These are phyloP conservation scores for Eimeria brunetti DNA, from an alignment of 169 alveolate species.

Conservation along the genomic window DNA sequence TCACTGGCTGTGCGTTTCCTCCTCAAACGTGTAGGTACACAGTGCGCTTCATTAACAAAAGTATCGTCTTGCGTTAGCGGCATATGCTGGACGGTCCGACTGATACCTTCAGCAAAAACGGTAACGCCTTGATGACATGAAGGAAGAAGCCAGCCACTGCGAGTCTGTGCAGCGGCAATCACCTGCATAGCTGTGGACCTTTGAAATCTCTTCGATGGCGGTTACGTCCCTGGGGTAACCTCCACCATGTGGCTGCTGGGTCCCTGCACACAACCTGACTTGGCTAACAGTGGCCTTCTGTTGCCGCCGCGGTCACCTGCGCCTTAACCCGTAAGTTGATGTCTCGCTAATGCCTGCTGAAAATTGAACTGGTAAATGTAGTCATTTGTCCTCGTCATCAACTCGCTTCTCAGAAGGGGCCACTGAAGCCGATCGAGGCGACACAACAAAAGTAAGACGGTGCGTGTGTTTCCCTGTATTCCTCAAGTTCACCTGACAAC, in stretches of 20 bases:
- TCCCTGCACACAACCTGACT: background rate
- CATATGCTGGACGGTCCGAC: background rate
- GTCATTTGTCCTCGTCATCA: slow-evolving; percentile 15
- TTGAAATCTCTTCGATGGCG: background rate
- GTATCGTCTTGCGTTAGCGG: background rate
- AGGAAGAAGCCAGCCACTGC: background rate
- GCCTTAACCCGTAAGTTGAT: background rate
- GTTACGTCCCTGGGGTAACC: background rate
- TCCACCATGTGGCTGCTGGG: background rate
- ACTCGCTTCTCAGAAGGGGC: slow-evolving; percentile 31
- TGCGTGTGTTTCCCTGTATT: slow-evolving; percentile 44
- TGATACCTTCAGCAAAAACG: background rate
- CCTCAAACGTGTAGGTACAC: background rate
- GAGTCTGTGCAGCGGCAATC: background rate
- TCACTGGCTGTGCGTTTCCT: background rate
- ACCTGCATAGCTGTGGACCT: background rate
- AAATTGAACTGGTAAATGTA: background rate
- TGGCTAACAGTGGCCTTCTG: background rate
- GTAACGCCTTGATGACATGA: background rate
- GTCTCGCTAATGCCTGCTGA: background rate
- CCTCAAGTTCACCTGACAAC: slow-evolving; percentile 35
- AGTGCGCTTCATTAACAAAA: background rate
- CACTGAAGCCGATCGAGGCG: slow-evolving; percentile 48
- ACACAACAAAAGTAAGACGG: slow-evolving; percentile 58
- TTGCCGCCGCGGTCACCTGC: background rate